Base-by-base conservation (phyloP, 1,284 basidiomycete species). In the Rhodotorula glutinis region DNA sequence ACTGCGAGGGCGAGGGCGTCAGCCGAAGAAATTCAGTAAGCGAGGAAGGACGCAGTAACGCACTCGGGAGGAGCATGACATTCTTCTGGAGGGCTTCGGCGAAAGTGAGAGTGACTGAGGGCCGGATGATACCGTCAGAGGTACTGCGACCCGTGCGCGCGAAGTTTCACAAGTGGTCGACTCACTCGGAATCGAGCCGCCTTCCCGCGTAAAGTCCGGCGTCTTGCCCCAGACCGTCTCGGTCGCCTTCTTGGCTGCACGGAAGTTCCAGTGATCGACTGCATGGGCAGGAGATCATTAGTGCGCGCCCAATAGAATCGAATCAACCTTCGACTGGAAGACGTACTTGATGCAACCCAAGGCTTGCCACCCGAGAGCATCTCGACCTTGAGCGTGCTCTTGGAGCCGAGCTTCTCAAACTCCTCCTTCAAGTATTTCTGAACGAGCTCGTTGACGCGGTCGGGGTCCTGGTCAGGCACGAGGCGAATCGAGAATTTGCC, bases 401-500 rank as follows among this genome's bases (percentile, higher is more conserved):
- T 95, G 72, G 84, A 88, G 63, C 86, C 85, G 62, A 96, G 82
- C 80, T 91, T 92, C 40, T 84, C 85, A 72, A 94, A 96, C 79
- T 93, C 91, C 25, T 82, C 82, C 69, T 89, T 76, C 65, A 96
- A 77, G 79, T 92, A 91, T 30, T 83, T 78, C 57, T 83, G 79
- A 51, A 95, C 92, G 47, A 91, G 82, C 23, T 87, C 86, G 72
- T 87, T 84, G 69, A 92, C 83, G 29, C 80, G 80, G 33, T 88
- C 88, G 0, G 78, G 91, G 0, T 88, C 90, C 79, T 96, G 90
- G 70, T 93, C 89, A 19, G 95, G 95, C 0, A 93, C 91, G 53
- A 93, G 84, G 27, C 93, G 89, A 78, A 97, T 89, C 75, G 90
- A 92, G 82, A 95, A 97, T 80, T 95, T 97, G 60, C 81, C 95